Evolutionary conservation across 1,139 yeast species (phyloP).

Genomic region (Pichia sp.): DNA sequence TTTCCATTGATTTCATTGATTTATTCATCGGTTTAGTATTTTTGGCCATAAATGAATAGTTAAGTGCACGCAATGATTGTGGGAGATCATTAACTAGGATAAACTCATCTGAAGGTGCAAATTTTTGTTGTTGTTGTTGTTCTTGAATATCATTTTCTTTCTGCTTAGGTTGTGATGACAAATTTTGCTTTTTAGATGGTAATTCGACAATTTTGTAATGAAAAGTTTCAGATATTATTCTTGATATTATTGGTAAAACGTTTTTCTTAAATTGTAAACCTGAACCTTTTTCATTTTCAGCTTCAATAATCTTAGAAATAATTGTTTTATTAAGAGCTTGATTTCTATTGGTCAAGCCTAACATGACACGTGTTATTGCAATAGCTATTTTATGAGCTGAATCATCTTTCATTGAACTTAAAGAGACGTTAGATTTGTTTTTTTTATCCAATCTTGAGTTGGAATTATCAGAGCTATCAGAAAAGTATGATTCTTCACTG

Average conservation of each 20-base stretch:
- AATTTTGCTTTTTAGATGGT: conserved; percentile 13
- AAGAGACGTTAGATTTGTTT: too few species aligned
- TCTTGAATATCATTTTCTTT: background rate
- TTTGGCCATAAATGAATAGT: conserved; percentile 17
- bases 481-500: too few species aligned
- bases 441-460: too few species aligned
- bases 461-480: too few species aligned
- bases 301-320: conserved; percentile 25
- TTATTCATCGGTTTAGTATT: conserved; percentile 13
- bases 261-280: conserved; percentile 24
- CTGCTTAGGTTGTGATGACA: background rate
- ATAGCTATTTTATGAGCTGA: conserved; percentile 18
- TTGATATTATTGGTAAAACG: conserved; percentile 16
- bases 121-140: background rate
- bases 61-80: conserved; percentile 19
- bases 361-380: conserved; percentile 23
- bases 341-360: conserved; percentile 25
- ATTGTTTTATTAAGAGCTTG: conserved; percentile 25
- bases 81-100: conserved; percentile 23
- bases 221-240: conserved; percentile 17
- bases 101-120: conserved; percentile 20
- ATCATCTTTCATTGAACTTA: conserved; percentile 3
- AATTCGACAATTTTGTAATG: conserved; percentile 26
- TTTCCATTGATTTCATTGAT: conserved; percentile 13
- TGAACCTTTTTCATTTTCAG: conserved; percentile 25